Evolutionary conservation across 345 rosid genomes (phyloP), one percentile per base, ranked within the genome.

Genomic region (Aquilaria sinensis): DNA sequence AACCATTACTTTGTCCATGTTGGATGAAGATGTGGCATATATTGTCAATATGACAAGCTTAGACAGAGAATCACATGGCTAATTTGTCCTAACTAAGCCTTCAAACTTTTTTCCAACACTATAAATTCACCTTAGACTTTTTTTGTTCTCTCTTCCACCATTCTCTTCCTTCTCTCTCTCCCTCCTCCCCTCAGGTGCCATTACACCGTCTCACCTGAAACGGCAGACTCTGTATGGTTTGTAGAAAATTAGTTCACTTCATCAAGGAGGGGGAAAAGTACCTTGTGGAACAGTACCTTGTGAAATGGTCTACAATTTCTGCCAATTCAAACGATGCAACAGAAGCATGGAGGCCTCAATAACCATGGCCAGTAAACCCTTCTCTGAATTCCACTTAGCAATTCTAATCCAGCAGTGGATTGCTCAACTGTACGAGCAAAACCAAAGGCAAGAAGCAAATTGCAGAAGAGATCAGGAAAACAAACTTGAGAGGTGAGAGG

Each of bases 251-350:
- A 61, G 65, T n/a, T 51, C 1, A 57, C 45, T 23, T 23, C 0
- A 46, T 43, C 3, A 23, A 23, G 23, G 12, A 9, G 9, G 50
- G 5, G 23, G 33, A 2, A 11, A 57, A 48, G 29, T 67, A 85
- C 94, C 90, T 0, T 87, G 94, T 3, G 87, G n/a, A n/a, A n/a
- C n/a, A 48, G 29, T 67, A 85, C 94, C 90, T 0, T 87, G 94
- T 3, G 87, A 77, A 71, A 84, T 66, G 33, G 89, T 84, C 98
- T 97, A 87, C n/a, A 89, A 67, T 67, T 97, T 76, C 78, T 83
- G 98, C 93, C 98, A 87, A 75, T 92, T 87, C 79, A 92, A 87
- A 0, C 90, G 84, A 60, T 83, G 92, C 58, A 89, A 83, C 77
- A 87, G 56, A 68, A 89, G 69, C 78, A 87, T 92, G 2, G 83